Base-by-base conservation (phyloP, 352 stramenopile species). In the Phytophthora palmivora region DNA sequence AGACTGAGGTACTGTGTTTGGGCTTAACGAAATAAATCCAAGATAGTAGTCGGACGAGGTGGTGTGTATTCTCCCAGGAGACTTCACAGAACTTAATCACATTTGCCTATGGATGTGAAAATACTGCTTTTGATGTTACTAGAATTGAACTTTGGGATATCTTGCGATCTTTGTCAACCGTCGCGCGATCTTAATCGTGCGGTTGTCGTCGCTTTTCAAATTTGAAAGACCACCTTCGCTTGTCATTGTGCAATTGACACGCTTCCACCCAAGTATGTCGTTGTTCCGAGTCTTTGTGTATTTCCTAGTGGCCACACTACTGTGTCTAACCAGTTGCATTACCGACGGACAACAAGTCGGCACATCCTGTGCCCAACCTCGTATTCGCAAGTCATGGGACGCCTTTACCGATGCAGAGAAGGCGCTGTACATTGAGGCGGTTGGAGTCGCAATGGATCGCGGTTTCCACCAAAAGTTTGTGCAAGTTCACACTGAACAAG, bases 381-480 rank as follows among this genome's bases (percentile, higher is more conserved):
- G 80, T 5, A 62, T 87, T 12, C 76, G 76, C 42, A 79, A 79
- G 37, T 71, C 78, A 0, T 89, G 70, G 69, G 79, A 83, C n/a
- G 15, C 24, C 0, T 79, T 63, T 44, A 72, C 45, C 3, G n/a
- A 42, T 0, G 14, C 39, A 5, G 80, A 87, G 54, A 84, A 85
- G 58, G 44, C 46, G 0, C 41, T 63, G 16, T 85, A 82, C 57
- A 56, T 77, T 19, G 54, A 53, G 4, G 76, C 79, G 0, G 42
- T 88, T 6, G 32, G 37, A 1, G 33, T 71, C 3, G 63, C 76
- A 2, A 89, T 87, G 76, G 34, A 65, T n/a, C 43, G 26, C 34
- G 77, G 74, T 6, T 69, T 69, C 43, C 57, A 84, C 49, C 51
- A 71, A 21, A 82, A 79, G 54, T 91, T 89, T 52, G 65, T 88